Conservation (phyloP, 331 rosid genomes). For the Rhamnella rubrinervis region DNA sequence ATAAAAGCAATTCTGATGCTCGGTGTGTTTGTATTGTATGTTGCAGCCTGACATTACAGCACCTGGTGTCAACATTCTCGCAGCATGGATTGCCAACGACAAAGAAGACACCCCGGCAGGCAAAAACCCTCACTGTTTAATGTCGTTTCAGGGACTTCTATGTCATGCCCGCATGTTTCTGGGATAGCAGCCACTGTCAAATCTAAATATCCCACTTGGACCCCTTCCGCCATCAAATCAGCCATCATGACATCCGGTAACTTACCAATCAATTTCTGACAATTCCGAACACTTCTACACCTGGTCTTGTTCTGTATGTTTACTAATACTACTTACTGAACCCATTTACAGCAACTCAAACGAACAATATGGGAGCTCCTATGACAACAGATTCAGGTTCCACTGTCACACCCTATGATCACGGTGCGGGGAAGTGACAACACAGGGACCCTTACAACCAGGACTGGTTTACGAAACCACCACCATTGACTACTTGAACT, state of each 20-base stretch:
- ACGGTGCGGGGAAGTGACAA: constrained; percentile 80
- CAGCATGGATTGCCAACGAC: constrained; percentile 71
- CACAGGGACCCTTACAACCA: constrained; percentile 51
- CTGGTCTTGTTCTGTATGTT: background rate
- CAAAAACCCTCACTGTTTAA: constrained; percentile 41
- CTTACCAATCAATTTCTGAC: too few species aligned
- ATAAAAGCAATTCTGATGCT: background rate
- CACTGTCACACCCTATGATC: constrained; percentile 65
- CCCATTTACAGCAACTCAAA: constrained; percentile 57
- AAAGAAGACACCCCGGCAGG: constrained; percentile 24
- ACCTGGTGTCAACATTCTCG: constrained; percentile 88
- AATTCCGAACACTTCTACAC: too few species aligned
- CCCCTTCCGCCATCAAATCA: constrained; percentile 74
- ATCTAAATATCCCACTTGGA: constrained; percentile 62
- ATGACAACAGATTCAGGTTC: constrained; percentile 52
- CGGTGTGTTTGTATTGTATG: background rate
- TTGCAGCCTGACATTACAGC: constrained; percentile 90
- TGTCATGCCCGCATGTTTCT: constrained; percentile 88
- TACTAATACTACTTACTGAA: background rate
- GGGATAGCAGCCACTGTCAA: constrained; percentile 60
- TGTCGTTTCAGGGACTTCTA: constrained; percentile 77
- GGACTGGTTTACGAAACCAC: constrained; percentile 82
- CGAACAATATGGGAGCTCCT: constrained; percentile 54
- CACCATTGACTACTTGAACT: constrained; percentile 65
- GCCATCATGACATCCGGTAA: constrained; percentile 94